A percentile compares a stretch with the other conserved stretches of the same genome.
phyloP scores from a whole-genome alignment of 495 filamentous ascomycete genomes.

The Chlorociboria aeruginascens region DNA sequence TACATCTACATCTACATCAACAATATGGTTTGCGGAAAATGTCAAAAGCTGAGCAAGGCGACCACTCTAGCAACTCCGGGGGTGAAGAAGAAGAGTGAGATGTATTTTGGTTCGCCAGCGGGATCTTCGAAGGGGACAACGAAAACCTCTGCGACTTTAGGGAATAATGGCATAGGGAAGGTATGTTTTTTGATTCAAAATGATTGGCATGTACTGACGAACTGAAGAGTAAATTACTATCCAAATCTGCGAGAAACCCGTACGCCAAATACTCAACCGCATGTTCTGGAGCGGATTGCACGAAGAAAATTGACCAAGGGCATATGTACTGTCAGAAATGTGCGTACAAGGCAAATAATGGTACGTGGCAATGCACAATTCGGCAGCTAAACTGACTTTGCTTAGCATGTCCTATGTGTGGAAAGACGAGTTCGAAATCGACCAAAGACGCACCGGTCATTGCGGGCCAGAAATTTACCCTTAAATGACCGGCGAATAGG shows the following conservation, averaged over 20 bases:
- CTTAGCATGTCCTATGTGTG: slow-evolving; percentile 54
- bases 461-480: slow-evolving; percentile 50
- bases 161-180: slow-evolving; percentile 42
- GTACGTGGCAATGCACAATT: slow-evolving; percentile 25
- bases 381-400: slow-evolving; percentile 12
- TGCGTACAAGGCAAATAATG: slow-evolving; percentile 48
- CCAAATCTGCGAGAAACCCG: slow-evolving; percentile 55
- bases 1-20: slow-evolving; percentile 7
- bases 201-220: slow-evolving; percentile 1
- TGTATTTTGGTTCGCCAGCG: slow-evolving; percentile 56
- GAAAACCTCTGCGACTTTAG: slow-evolving; percentile 39
- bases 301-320: slow-evolving; percentile 52
- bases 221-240: slow-evolving; percentile 52
- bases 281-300: slow-evolving; percentile 38
- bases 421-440: slow-evolving; percentile 42
- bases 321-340: slow-evolving; percentile 52
- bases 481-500: too few relatives aligned
- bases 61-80: slow-evolving; percentile 56
- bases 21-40: slow-evolving; percentile 58
- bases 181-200: slow-evolving; percentile 17
- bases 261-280: slow-evolving; percentile 50
- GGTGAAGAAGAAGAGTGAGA: slow-evolving; percentile 59
- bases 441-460: slow-evolving; percentile 40
- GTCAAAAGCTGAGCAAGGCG: slow-evolving; percentile 46
- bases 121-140: slow-evolving; percentile 18